Evolutionary conservation across 2,329 filamentous ascomycete genomes (phyloP).

Genomic region (Pseudofabraea citricarpa): DNA sequence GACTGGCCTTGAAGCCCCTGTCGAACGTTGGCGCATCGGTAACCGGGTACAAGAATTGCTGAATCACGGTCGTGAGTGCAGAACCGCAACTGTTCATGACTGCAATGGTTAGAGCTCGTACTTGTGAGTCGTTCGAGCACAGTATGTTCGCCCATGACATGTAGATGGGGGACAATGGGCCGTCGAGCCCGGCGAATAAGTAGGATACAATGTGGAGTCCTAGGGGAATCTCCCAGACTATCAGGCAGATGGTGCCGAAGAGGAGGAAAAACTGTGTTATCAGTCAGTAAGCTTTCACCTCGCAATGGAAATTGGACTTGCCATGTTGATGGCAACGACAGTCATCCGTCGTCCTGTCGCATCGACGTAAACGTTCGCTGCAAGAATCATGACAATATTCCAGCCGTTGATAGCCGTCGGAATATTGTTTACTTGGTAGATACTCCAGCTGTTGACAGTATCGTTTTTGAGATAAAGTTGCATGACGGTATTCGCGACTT

Average conservation of each 20-base stretch:
- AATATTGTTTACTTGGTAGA: slow-evolving; percentile 44
- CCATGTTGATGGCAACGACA: slow-evolving; percentile 26
- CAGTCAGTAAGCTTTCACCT: not conserved
- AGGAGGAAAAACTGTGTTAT: slow-evolving; percentile 17
- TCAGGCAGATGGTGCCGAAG: slow-evolving; percentile 27
- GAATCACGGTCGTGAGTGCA: slow-evolving; percentile 26
- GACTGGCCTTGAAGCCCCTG: slow-evolving; percentile 26
- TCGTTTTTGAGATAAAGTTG: slow-evolving; percentile 49
- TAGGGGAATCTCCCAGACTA: slow-evolving; percentile 26
- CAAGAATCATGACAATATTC: slow-evolving; percentile 43
- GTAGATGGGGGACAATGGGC: slow-evolving; percentile 31
- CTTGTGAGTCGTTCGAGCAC: slow-evolving; percentile 26
- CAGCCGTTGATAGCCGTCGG: slow-evolving; percentile 43
- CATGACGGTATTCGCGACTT: slow-evolving; percentile 53
- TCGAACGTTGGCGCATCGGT: slow-evolving; percentile 25
- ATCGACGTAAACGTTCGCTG: slow-evolving; percentile 26
- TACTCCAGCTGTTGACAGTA: slow-evolving; percentile 35
- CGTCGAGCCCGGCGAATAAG: slow-evolving; percentile 30
- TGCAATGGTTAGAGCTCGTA: slow-evolving; percentile 28
- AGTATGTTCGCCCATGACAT: slow-evolving; percentile 30
- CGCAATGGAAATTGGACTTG: not conserved
- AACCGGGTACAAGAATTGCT: slow-evolving; percentile 28
- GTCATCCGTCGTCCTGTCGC: slow-evolving; percentile 28
- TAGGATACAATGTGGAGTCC: slow-evolving; percentile 29
- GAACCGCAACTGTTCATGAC: slow-evolving; percentile 31